Percentiles rank a stretch among this genome's conserved stretches.
Conservation (phyloP, 1,284 basidiomycete species). For the Cutaneotrichosporon cavernicola region DNA sequence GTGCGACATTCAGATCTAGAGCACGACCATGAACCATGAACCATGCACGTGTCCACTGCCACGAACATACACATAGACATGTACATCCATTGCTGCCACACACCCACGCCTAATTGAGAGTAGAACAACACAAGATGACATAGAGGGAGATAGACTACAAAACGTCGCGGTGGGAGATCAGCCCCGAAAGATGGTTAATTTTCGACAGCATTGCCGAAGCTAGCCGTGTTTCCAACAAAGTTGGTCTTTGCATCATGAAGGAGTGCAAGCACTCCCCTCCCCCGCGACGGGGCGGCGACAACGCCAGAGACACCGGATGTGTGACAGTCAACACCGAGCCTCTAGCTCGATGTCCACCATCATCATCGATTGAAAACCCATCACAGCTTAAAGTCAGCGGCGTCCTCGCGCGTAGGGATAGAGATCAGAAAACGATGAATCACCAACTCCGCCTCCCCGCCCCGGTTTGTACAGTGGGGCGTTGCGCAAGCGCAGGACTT, state of each 20-base stretch:
- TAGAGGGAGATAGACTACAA: not conserved
- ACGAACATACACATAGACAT: not conserved
- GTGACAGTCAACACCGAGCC: not conserved
- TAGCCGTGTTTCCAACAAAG: slow-evolving; percentile 49
- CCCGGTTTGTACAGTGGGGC: slow-evolving; percentile 50
- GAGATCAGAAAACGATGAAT: slow-evolving; percentile 47
- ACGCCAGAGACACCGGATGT: not conserved
- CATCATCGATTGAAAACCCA: not conserved
- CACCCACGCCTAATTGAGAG: not conserved
- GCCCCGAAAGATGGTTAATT: slow-evolving; percentile 99
- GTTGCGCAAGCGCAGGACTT: slow-evolving; percentile 41
- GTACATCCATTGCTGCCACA: not conserved
- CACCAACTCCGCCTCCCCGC: slow-evolving; percentile 47
- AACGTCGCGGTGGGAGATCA: slow-evolving; percentile 53
- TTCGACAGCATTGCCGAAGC: slow-evolving; percentile 68
- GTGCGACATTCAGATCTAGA: too few species aligned
- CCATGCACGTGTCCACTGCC: not conserved
- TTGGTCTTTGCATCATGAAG: slow-evolving; percentile 74
- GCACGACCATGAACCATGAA: not conserved
- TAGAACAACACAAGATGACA: slow-evolving; percentile 4
- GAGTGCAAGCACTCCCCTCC: not conserved
- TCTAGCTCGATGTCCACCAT: slow-evolving; percentile 2
- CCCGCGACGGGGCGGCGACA: slow-evolving; percentile 5
- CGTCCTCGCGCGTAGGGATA: not conserved
- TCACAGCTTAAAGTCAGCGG: not conserved